Evolutionary conservation across 768 basidiomycete species (phyloP), one percentile per base, ranked within the genome.

Genomic region (Leccinum broughii): DNA sequence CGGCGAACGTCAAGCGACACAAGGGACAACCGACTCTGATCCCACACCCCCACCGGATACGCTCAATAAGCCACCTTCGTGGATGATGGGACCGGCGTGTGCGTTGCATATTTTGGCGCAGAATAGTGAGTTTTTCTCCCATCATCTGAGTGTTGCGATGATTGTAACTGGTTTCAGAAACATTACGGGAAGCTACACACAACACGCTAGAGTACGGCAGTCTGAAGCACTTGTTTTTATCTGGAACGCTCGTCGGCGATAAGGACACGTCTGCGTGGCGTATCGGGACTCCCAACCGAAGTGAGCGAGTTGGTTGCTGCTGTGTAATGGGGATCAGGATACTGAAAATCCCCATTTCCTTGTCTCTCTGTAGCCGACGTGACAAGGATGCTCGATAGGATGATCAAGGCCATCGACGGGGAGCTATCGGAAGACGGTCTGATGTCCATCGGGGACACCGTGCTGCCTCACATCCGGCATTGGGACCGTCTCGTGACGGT

Each of bases 221-320:
- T 28, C 5, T 51, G 30, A 51, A 51, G 22, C 51, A 51, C 22
- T 20, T 51, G 30, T 51, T 30, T 51, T n/a, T 51, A 17, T 51
- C 51, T 30, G 51, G 30, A 17, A 32, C 51, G 10, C 51, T 51
- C 30, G 51, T 51, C 7, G 28, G 28, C 17, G 62, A 62, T 1
- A 13, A n/a, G 9, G 60, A 70, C 10, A 68, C 66, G 10, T 46
- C 59, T 6, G 17, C 57, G 3, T 70, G 61, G 66, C 54, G 35
- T 6, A 30, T 70, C 34, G 13, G 17, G 24, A 70, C 64, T 2
- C 68, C 69, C 44, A 68, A 63, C 8, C 55, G 61, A 56, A 17
- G 68, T 70, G 6, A 26, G 58, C 3, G 4, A 1, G 10, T 41
- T n/a, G 39, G 41, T 44, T 44, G 41, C n/a, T 24, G 46, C 24